phyloP scores from a whole-genome alignment of 495 filamentous ascomycete species.

The Penicillium goetzii region DNA sequence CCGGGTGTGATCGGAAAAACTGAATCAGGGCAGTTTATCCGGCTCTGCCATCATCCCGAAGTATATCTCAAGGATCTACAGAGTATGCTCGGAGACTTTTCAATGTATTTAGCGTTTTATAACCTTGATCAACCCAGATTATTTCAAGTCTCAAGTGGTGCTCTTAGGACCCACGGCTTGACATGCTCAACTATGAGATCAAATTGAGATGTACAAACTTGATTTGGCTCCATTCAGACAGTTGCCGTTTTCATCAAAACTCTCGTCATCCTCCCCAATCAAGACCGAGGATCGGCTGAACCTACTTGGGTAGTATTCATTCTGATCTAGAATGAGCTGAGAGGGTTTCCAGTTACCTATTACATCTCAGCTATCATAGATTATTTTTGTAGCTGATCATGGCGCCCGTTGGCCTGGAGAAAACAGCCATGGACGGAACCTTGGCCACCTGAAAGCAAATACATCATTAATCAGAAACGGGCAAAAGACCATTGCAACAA shows the following conservation, averaged over 20 bases:
- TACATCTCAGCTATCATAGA: no score
- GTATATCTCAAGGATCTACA: no score
- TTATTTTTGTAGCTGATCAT: neutral
- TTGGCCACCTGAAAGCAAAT: neutral
- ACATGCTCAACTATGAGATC: neutral
- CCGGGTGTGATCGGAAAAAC: constrained; percentile 28
- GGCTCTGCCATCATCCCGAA: constrained; percentile 15
- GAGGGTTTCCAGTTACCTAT: neutral
- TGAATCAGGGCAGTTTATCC: constrained; percentile 33
- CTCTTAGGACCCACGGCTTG: neutral
- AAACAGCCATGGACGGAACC: neutral
- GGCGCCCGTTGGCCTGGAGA: neutral
- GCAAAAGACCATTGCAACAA: neutral
- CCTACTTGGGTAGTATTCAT: neutral
- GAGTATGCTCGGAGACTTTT: neutral
- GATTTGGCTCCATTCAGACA: neutral
- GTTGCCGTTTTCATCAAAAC: neutral
- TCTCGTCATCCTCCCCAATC: neutral
- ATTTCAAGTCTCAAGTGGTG: neutral
- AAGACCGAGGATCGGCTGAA: neutral
- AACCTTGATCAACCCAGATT: neutral
- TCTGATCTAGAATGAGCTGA: neutral
- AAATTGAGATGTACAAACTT: neutral
- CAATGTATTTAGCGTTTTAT: neutral
- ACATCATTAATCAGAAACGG: neutral